A percentile compares a stretch with the other conserved stretches of the same genome.
phyloP scores from a whole-genome alignment of 768 basidiomycete genomes.

The Galerina marginata region DNA sequence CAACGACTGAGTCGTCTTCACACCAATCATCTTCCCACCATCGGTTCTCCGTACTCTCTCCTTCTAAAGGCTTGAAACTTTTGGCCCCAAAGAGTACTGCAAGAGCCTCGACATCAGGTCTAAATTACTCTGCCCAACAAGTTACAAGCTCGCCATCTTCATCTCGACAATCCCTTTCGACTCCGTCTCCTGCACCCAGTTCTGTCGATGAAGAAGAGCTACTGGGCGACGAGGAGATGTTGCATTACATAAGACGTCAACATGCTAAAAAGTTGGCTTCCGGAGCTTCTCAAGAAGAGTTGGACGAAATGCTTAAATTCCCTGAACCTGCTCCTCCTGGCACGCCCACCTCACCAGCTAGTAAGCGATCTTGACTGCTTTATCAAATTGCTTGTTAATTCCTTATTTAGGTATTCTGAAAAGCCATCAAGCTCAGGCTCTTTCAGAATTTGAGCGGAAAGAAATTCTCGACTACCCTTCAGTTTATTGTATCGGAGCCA shows the following conservation, averaged over 20 bases:
- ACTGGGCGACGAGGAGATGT: constrained; percentile 96
- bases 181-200: constrained; percentile 83
- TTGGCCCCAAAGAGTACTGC: constrained; percentile 76
- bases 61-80: constrained; percentile 83
- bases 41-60: constrained; percentile 83
- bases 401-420: constrained; percentile 62
- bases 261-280: constrained; percentile 85
- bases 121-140: constrained; percentile 57
- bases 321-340: constrained; percentile 86
- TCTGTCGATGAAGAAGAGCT: constrained; percentile 85
- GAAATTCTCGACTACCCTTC: constrained; percentile 88
- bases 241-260: constrained; percentile 89
- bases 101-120: constrained; percentile 57
- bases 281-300: constrained; percentile 84
- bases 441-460: constrained; percentile 89
- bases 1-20: constrained; percentile 36
- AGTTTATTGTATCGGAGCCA: constrained; percentile 82
- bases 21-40: constrained; percentile 47
- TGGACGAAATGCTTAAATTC: constrained; percentile 89
- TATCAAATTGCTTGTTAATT: constrained; percentile 8
- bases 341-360: constrained; percentile 65
- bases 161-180: constrained; percentile 77
- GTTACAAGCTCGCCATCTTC: constrained; percentile 66
- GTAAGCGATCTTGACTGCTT: constrained; percentile 48
- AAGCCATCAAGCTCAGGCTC: constrained; percentile 65